Conservation (phyloP, 1,139 yeast genomes). For the Arxiozyma slooffiae region DNA sequence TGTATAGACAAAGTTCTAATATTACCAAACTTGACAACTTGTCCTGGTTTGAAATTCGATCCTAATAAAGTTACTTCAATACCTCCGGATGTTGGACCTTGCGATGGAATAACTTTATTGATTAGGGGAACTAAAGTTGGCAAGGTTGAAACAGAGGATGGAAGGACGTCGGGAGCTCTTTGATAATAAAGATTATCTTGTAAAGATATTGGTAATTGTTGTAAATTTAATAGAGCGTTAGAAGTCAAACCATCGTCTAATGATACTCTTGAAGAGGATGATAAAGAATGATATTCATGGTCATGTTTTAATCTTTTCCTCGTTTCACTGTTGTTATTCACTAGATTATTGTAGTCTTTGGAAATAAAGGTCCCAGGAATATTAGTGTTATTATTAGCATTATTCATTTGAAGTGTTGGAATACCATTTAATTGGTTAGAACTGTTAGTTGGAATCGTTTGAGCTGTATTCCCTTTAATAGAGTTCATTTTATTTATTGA, state of each 20-base stretch:
- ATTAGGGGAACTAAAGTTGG: slow-evolving; percentile 40
- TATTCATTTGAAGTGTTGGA: not conserved
- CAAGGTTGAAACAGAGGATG: slow-evolving; percentile 1
- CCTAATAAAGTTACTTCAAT: slow-evolving; percentile 88
- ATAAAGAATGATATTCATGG: not conserved
- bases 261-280: not conserved
- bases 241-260: not conserved
- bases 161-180: not conserved
- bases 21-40: slow-evolving; percentile 77
- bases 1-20: slow-evolving; percentile 78
- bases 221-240: not conserved
- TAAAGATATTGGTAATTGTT: not conserved
- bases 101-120: slow-evolving; percentile 84
- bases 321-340: not conserved
- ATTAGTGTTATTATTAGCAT: not conserved
- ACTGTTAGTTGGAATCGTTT: not conserved
- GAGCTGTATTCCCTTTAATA: not conserved
- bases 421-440: not conserved
- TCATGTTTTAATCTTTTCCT: slow-evolving; percentile 1
- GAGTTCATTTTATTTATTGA: not conserved
- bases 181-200: not conserved
- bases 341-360: not conserved
- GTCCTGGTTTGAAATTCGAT: slow-evolving; percentile 72
- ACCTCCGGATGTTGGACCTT: slow-evolving; percentile 95
- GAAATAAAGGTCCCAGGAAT: not conserved